Evolutionary conservation across 352 stramenopile species (phyloP), one percentile per base, ranked within the genome.

Genomic region (Pythium brassicae): DNA sequence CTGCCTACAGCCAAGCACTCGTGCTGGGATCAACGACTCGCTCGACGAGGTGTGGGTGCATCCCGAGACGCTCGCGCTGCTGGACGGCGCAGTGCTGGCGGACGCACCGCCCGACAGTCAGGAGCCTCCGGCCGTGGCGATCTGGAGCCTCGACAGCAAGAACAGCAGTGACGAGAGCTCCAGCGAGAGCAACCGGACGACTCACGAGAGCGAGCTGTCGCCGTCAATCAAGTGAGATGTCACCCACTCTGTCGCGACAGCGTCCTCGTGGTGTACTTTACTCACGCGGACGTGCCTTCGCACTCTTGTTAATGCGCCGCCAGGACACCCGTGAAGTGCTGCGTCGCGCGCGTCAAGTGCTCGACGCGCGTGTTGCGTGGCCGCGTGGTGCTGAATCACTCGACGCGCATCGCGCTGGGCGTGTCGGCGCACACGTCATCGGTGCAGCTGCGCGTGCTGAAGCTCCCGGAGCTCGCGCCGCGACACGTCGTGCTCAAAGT

Each of bases 41-140:
- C 43, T 66, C 12, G 73, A 89, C 26, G 83, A 91, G 62, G 74
- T 89, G 27, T 87, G 78, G 69, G 59, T 90, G 29, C 80, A 93
- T 43, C 73, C 78, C 1, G 68, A 84, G 53, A 88, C 62, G 19
- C 59, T 88, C 14, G 80, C 68, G 1, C 55, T 77, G 50, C 62
- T 93, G 17, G 78, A 89, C 51, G 83, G 83, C 15, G 72, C 79
- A 1, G 56, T 83, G 14, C 48, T 75, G 53, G 45, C 61, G 9
- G 50, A 62, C 17, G 65, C 61, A 15, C 57, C 67, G 32, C 54
- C 55, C n/a, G 56, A 74, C 43, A 46, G 60, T 3, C 69, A 78
- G 50, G 66, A 78, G 47, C 54, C 68, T 20, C 72, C 71, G 27
- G 66, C 80, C 1, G 71, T 77, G 10, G 68, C 58, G 15, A 20